Percentiles rank a stretch among this genome's conserved stretches.
phyloP scores from a whole-genome alignment of 768 basidiomycete genomes.

The Lactifluus volemus region DNA sequence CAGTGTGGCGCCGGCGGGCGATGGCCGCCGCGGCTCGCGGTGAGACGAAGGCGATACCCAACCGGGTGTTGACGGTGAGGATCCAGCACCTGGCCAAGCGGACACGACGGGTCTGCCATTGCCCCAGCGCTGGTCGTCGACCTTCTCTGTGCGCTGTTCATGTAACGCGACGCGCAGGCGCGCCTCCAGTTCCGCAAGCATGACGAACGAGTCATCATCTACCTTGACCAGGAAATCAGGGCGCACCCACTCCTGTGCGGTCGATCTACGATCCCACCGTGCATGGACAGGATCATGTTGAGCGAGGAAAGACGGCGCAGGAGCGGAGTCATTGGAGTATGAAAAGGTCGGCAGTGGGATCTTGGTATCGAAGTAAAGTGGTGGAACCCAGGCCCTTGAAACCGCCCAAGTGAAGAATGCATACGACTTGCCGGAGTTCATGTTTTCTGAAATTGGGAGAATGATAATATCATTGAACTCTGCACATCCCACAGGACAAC shows the following conservation, averaged over 20 bases:
- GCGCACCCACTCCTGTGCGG: slow-evolving; percentile 59
- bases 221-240: slow-evolving; percentile 92
- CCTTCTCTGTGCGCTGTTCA: slow-evolving; percentile 4
- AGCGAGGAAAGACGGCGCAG: slow-evolving; percentile 57
- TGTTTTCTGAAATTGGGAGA: slow-evolving; percentile 82
- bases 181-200: slow-evolving; percentile 91
- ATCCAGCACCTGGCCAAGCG: background rate
- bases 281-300: slow-evolving; percentile 62
- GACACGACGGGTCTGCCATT: background rate
- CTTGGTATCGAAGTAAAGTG: slow-evolving; percentile 46
- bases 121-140: background rate
- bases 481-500: slow-evolving; percentile 24
- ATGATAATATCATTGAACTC: slow-evolving; percentile 83
- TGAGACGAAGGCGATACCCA: background rate
- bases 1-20: slow-evolving; percentile 11
- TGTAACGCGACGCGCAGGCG: slow-evolving; percentile 74
- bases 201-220: slow-evolving; percentile 93
- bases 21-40: background rate
- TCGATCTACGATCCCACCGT: slow-evolving; percentile 38
- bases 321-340: slow-evolving; percentile 51
- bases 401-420: slow-evolving; percentile 92
- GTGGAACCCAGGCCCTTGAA: slow-evolving; percentile 84
- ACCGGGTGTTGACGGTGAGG: background rate
- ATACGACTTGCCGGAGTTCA: slow-evolving; percentile 92
- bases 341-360: slow-evolving; percentile 45